Base-by-base conservation (phyloP, 2,329 filamentous ascomycete species). In the Akanthomyces dipterigenus region DNA sequence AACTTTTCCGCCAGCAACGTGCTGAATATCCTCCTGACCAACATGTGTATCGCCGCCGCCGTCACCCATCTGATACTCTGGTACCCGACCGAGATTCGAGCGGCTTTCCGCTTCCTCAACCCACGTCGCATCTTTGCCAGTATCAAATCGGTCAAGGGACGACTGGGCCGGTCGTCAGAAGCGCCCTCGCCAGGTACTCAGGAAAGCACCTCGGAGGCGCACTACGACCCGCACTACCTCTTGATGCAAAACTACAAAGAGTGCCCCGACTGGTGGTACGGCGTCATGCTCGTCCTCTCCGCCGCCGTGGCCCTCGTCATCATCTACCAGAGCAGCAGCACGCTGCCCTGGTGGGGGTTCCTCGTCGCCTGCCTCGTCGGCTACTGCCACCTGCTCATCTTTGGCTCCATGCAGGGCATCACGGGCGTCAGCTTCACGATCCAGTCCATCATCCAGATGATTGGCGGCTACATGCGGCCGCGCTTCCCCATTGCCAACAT, bases 381-480 rank as follows among this genome's bases (percentile, higher is more conserved):
- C 24, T 67, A 68, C 51, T 24, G 75, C 9, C 71, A 76, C 3
- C 68, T 76, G 5, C 64, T 78, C 12, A 75, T 78, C 62, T 76
- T 75, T n/a, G 76, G 74, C 5, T 71, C 75, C 1, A 68, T 73
- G 64, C 66, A 67, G 43, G 76, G 71, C 14, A 66, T 76, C 45
- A 72, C 73, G 0, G 76, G 77, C 1, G 78, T 78, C 64, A 68
- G 73, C 26, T 74, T 75, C 64, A 73, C 70, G 62, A 67, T 74
- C 26, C 72, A 78, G 61, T 71, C 72, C 6, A 59, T 73, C 51
- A 72, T 75, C 11, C 78, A 82, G 66, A 77, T 81, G 73, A 67
- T 82, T 24, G 79, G 74, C 3, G 80, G 78, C 22, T 78, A 80
- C 38, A 69, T 82, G 61, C 72, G 76, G 57, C 78, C 74, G 0